Evolutionary conservation across 1,284 basidiomycete genomes (phyloP).

Genomic region (Leccinum brunneo-olivaceum): DNA sequence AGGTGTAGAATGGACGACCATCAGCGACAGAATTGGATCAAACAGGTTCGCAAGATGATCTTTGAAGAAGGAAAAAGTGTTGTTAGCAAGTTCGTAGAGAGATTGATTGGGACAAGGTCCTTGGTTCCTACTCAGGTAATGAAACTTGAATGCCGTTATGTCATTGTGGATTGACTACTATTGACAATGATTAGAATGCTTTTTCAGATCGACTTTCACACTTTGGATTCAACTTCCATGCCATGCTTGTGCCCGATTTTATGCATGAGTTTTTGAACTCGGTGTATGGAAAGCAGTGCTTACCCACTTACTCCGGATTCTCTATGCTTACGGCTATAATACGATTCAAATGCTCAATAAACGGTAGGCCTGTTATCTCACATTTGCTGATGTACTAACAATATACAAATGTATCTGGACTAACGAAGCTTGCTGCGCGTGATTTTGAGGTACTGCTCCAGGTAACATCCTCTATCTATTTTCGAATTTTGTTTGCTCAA

Average conservation of each 20-base stretch:
- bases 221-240: conserved; percentile 13
- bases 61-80: background rate
- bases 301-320: conserved; percentile 16
- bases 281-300: conserved; percentile 20
- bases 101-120: background rate
- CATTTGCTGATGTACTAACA: too few relatives aligned
- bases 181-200: conserved; percentile 1
- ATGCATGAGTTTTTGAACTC: conserved; percentile 23
- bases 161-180: background rate
- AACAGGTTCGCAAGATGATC: background rate
- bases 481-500: background rate
- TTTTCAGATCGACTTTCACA: background rate
- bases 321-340: background rate
- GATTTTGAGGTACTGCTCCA: background rate
- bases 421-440: background rate
- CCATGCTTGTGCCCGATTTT: conserved; percentile 24
- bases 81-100: background rate
- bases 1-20: background rate
- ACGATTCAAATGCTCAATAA: background rate
- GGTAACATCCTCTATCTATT: background rate
- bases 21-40: background rate
- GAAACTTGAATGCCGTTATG: too few relatives aligned
- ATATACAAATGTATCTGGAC: background rate
- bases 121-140: background rate
- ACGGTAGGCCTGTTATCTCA: background rate